Evolutionary conservation across 2,329 filamentous ascomycete genomes (phyloP), one percentile per base, ranked within the genome.

Genomic region (Leptographium lundbergii): DNA sequence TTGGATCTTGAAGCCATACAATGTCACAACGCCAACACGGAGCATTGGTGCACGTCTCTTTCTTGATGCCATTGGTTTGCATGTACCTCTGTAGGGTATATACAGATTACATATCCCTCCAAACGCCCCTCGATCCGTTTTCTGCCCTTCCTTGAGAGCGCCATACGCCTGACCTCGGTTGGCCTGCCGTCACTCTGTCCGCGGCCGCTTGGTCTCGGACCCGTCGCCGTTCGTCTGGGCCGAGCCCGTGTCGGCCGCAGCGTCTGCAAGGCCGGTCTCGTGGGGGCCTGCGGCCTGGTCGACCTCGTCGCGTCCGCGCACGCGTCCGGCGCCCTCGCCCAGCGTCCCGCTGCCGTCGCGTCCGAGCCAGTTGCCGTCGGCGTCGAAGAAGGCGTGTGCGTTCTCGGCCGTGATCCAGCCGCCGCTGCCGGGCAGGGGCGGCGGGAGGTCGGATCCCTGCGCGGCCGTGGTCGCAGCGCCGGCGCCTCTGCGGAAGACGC

Each of bases 371-470:
- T 92, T 91, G 3, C 89, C 89, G 10, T 91, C 80, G 62, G 81
- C 84, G 66, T 94, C 88, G 71, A 94, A 88, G 68, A 84, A 95
- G 65, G 95, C 82, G 63, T 87, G 78, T 69, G 95, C 85, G 66
- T 96, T 97, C 59, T 96, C 92, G 10, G 89, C 88, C 19, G 92
- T 97, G 68, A 97, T 91, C 88, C 88, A 92, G 0, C 88, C 88
- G 0, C 81, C 82, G 56, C 87, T 89, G 1, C 88, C 87, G 0
- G 88, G 86, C 70, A 88, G 81, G 0, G 84, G 81, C 1, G 83
- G 82, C n/a, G 84, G 84, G 27, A 86, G 67, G 2, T 77, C 79
- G 0, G 80, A 80, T 42, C 66, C 62, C 2, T 29, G 19, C 1
- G 75, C 72, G 10, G 34, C 45, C 4, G 50, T 17, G 4, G 48